Percentiles rank a stretch among this genome's conserved stretches.
Evolutionary conservation across 2,329 filamentous ascomycete species (phyloP).

Genomic region (Sphaerulina vaccinii): DNA sequence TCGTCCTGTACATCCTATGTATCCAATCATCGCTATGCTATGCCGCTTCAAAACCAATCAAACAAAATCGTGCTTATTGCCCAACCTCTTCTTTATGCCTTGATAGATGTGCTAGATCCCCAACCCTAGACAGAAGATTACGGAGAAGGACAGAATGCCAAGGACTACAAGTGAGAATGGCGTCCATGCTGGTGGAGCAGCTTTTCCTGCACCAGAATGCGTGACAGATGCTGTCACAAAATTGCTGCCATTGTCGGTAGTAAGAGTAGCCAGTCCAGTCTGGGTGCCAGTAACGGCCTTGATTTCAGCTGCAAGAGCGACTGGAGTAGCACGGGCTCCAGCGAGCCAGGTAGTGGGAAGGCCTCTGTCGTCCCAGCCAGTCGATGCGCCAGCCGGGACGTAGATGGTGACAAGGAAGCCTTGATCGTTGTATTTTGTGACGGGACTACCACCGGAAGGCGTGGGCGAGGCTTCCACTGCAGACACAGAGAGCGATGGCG

Average conservation of each 20-base stretch:
- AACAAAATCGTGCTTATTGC: background rate
- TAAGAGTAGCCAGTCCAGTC: conserved; percentile 17
- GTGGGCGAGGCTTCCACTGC: conserved; percentile 46
- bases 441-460: conserved; percentile 31
- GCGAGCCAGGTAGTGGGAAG: conserved; percentile 43
- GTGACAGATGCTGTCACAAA: conserved; percentile 22
- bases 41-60: conserved; percentile 17
- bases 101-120: too few relatives aligned
- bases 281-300: conserved; percentile 11
- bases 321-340: conserved; percentile 17
- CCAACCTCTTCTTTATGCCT: background rate
- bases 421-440: conserved; percentile 50
- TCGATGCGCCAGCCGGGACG: conserved; percentile 39
- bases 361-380: conserved; percentile 48
- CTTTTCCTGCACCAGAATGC: conserved; percentile 7
- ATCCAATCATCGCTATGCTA: conserved; percentile 14
- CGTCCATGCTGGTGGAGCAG: too few relatives aligned
- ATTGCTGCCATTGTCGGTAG: conserved; percentile 17
- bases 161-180: too few relatives aligned
- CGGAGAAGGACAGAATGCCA: too few relatives aligned
- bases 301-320: conserved; percentile 12
- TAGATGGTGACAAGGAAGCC: conserved; percentile 52
- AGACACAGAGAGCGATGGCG: conserved; percentile 49
- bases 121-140: too few relatives aligned
- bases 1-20: conserved; percentile 16